Conservation (phyloP, 2,329 filamentous ascomycete genomes). For the Aspergillus phoenicis region DNA sequence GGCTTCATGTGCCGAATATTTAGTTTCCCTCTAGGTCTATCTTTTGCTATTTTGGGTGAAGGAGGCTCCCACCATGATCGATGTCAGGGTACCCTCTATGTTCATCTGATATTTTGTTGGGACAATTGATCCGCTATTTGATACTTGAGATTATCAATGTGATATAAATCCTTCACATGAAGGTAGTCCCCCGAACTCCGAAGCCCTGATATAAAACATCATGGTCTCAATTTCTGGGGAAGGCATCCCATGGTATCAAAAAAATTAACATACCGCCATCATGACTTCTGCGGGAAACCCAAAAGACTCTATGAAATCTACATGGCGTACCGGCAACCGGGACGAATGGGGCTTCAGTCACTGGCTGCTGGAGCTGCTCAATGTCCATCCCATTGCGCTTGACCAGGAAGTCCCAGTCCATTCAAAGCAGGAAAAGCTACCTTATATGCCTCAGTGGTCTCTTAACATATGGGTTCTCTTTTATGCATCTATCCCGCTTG, state of each 20-base stretch:
- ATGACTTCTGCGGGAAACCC: constrained; percentile 28
- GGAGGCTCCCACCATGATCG: background rate
- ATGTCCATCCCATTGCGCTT: constrained; percentile 29
- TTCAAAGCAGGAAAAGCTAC: constrained; percentile 19
- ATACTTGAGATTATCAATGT: constrained; percentile 4
- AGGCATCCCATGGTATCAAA: background rate
- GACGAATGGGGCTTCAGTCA: constrained; percentile 30
- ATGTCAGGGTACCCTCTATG: background rate
- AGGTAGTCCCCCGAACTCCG: background rate
- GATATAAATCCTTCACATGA: constrained; percentile 13
- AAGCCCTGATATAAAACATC: background rate
- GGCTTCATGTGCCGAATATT: constrained; percentile 8
- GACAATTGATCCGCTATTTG: constrained; percentile 13
- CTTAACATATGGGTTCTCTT: constrained; percentile 18
- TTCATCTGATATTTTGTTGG: constrained; percentile 10
- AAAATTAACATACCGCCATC: background rate
- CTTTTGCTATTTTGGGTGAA: background rate
- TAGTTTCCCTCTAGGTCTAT: background rate
- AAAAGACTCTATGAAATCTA: constrained; percentile 38
- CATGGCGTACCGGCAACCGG: constrained; percentile 30
- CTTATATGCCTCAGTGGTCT: constrained; percentile 19
- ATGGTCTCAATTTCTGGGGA: background rate
- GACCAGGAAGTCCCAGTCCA: constrained; percentile 27
- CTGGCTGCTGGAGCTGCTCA: constrained; percentile 29
- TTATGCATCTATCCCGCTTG: constrained; percentile 16